phyloP scores from a whole-genome alignment of 139 green algal genomes.

The Dunaliella primolecta region DNA sequence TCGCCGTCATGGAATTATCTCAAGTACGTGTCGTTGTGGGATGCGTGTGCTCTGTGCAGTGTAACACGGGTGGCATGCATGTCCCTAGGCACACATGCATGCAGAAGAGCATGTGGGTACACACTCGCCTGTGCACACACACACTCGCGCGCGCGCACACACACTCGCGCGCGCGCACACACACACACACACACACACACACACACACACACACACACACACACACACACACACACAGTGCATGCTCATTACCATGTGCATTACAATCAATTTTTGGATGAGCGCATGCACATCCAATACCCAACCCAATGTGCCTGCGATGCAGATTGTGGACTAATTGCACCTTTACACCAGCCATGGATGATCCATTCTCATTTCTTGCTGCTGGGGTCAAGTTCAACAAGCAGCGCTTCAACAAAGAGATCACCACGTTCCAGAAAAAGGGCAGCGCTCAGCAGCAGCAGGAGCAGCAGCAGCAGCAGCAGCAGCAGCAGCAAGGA shows the following conservation, averaged over 20 bases:
- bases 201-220: neutral
- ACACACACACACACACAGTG: neutral
- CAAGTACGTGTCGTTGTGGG: too few relatives aligned
- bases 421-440: conserved; percentile 15
- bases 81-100: neutral
- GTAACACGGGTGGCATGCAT: too few relatives aligned
- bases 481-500: neutral
- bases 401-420: conserved; percentile 10
- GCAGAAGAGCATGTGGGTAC: neutral
- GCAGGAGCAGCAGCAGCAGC: neutral
- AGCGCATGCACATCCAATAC: too few relatives aligned
- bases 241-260: too few relatives aligned
- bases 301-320: too few relatives aligned
- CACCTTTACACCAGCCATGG: too few relatives aligned
- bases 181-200: neutral
- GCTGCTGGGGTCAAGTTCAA: conserved; percentile 28
- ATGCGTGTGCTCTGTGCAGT: too few relatives aligned
- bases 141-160: neutral
- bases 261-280: too few relatives aligned
- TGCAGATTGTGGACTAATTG: too few relatives aligned
- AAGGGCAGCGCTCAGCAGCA: neutral
- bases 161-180: neutral
- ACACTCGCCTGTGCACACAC: neutral
- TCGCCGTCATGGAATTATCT: too few relatives aligned
- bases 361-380: conserved; percentile 27